These are phyloP conservation scores for Phialophora expanda DNA, from an alignment of 2,329 filamentous ascomycete species.

Conservation along the genomic window DNA sequence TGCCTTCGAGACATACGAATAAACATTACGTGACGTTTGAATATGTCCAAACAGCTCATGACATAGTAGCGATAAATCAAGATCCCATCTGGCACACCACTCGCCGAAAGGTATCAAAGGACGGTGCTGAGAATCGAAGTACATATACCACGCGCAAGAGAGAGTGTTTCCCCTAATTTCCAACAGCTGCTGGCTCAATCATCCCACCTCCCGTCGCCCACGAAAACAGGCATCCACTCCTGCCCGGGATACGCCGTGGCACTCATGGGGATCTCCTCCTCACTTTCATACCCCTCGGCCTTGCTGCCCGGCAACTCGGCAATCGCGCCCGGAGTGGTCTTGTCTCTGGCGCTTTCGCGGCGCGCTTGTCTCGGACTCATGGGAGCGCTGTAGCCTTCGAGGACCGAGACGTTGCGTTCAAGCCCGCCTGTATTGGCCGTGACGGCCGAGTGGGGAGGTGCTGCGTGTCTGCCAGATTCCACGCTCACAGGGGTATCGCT, in stretches of 20 bases:
- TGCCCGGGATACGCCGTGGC: conserved; percentile 55
- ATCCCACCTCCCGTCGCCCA: conserved; percentile 27
- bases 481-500: conserved; percentile 29
- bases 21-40: not conserved
- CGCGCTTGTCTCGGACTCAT: not conserved
- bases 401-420: conserved; percentile 15
- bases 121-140: not conserved
- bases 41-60: not conserved
- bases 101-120: not conserved
- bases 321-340: conserved; percentile 39
- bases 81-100: not conserved
- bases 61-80: not conserved
- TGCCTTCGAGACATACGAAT: not conserved
- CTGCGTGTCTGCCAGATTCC: conserved; percentile 11
- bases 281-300: conserved; percentile 46
- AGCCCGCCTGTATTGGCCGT: conserved; percentile 8
- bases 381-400: conserved; percentile 12
- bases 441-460: not conserved
- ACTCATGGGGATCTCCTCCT: conserved; percentile 55
- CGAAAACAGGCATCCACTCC: conserved; percentile 37
- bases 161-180: not conserved
- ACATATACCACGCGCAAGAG: not conserved
- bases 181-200: not conserved
- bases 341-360: conserved; percentile 39
- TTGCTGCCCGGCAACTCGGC: conserved; percentile 42